Conservation (phyloP, 2,329 filamentous ascomycete species). For the Ophiosphaerella narmari region DNA sequence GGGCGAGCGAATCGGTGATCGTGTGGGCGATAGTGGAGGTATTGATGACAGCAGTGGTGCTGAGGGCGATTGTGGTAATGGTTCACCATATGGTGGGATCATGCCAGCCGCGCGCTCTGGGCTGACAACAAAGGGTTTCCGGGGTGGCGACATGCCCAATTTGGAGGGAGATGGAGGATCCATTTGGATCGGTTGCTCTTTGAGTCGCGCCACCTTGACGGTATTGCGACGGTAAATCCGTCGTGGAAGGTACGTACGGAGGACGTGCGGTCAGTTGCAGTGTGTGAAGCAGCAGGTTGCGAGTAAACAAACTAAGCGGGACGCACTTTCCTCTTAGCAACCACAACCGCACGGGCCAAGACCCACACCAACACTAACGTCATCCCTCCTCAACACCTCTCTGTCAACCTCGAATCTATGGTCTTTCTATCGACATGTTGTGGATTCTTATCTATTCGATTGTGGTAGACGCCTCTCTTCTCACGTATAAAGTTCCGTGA, state of each 20-base stretch:
- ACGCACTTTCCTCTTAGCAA: slow-evolving; percentile 31
- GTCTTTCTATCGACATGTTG: too few species aligned
- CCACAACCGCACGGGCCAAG: slow-evolving; percentile 29
- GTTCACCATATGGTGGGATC: slow-evolving; percentile 36
- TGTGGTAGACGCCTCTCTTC: too few species aligned
- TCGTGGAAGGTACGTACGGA: slow-evolving; percentile 8
- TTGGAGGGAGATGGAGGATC: slow-evolving; percentile 51
- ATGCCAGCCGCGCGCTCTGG: slow-evolving; percentile 65
- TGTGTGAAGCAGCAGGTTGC: slow-evolving; percentile 13
- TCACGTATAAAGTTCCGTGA: not conserved
- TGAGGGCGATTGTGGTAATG: slow-evolving; percentile 7
- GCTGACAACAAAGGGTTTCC: slow-evolving; percentile 56
- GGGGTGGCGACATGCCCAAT: slow-evolving; percentile 62
- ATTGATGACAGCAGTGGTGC: slow-evolving; percentile 4
- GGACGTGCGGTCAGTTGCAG: slow-evolving; percentile 7
- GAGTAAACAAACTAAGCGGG: slow-evolving; percentile 33
- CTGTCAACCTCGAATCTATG: too few species aligned
- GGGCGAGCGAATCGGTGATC: slow-evolving; percentile 26
- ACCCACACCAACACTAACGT: slow-evolving; percentile 3
- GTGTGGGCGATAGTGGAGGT: slow-evolving; percentile 7
- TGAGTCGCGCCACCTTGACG: slow-evolving; percentile 46
- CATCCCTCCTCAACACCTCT: not conserved
- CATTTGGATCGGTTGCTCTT: slow-evolving; percentile 39
- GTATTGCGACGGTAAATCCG: slow-evolving; percentile 18
- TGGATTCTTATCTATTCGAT: too few species aligned